Percentiles rank a stretch among this genome's conserved stretches.
Evolutionary conservation across 2,329 filamentous ascomycete species (phyloP).

Genomic region (Ophiosphaerella herpotricha): DNA sequence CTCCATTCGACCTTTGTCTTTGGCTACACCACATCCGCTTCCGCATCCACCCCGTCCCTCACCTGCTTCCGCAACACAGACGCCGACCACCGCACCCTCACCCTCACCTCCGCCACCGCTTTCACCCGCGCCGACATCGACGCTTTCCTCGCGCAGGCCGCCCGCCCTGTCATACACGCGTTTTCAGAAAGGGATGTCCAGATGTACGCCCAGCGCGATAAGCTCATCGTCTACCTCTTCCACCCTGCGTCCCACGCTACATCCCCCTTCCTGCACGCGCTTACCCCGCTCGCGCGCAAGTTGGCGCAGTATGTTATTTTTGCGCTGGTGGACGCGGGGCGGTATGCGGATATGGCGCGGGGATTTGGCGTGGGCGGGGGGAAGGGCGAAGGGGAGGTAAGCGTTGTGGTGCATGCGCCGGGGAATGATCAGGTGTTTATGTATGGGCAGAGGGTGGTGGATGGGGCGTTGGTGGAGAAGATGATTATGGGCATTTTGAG

Average conservation of each 20-base stretch:
- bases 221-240: constrained; percentile 29
- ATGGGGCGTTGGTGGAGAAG: constrained; percentile 9
- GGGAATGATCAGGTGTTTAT: constrained; percentile 26
- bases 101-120: constrained; percentile 4
- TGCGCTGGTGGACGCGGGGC: constrained; percentile 18
- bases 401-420: constrained; percentile 25
- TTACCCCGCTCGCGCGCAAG: constrained; percentile 23
- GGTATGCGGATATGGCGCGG: constrained; percentile 27
- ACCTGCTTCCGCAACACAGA: constrained; percentile 26
- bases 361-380: constrained; percentile 9
- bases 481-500: constrained; percentile 27
- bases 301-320: constrained; percentile 22
- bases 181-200: constrained; percentile 24
- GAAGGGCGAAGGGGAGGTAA: constrained; percentile 5
- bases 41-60: constrained; percentile 16
- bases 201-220: constrained; percentile 23
- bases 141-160: constrained; percentile 1
- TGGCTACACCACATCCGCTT: constrained; percentile 14
- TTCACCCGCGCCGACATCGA: not conserved
- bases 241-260: constrained; percentile 4
- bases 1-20: constrained; percentile 21
- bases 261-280: constrained; percentile 10
- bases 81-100: constrained; percentile 18
- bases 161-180: constrained; percentile 3
- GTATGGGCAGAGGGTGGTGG: constrained; percentile 17